Evolutionary conservation across 176 grass and related monocot genomes (phyloP), one percentile per base, ranked within the genome.

Genomic region (Lolium rigidum): DNA sequence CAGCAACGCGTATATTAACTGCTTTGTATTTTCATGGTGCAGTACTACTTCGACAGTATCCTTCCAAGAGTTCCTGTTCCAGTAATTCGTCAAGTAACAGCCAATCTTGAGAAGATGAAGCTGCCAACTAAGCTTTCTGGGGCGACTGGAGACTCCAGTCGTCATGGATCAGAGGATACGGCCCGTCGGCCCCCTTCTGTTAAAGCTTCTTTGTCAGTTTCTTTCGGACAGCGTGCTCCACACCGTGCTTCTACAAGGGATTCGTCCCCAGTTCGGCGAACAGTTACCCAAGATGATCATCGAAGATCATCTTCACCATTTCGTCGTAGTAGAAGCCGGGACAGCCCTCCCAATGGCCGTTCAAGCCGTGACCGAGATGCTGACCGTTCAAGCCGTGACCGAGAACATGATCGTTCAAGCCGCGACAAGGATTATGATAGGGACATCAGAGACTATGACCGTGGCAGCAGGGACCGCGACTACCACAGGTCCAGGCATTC

Each of bases 11-110:
- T 70, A 51, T 77, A 60, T 39, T 80, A 51, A 80, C 41, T 84
- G 37, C 2, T 74, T 39, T 84, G 2, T 46, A 50, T 86, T 71
- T 54, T 77, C 16, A 13, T 80, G 76, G 70, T 91, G 96, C 92
- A 98, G 93, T 98, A 95, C 43, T 98, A 95, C 78, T 98, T 95
- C 48, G 93, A 95, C 80, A 98, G 93, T 21, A 90, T 98, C 70
- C 92, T 98, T 54, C 96, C 97, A 77, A 88, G 90, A 67, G 91
- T 99, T 35, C 97, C 94, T 66, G 68, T 99, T 59, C 97, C 94
- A 54, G 61, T 99, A 28, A 37, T 88, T 89, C 90, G 92, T 66
- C 94, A 94, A 86, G 86, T 99, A 44, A 93, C 88, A 44, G 31
- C 88, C 51, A 94, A 91, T 86, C 88, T 99, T 11, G 94, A 99